Conservation (phyloP, 2,329 filamentous ascomycete species). For the Rosellinia necatrix region DNA sequence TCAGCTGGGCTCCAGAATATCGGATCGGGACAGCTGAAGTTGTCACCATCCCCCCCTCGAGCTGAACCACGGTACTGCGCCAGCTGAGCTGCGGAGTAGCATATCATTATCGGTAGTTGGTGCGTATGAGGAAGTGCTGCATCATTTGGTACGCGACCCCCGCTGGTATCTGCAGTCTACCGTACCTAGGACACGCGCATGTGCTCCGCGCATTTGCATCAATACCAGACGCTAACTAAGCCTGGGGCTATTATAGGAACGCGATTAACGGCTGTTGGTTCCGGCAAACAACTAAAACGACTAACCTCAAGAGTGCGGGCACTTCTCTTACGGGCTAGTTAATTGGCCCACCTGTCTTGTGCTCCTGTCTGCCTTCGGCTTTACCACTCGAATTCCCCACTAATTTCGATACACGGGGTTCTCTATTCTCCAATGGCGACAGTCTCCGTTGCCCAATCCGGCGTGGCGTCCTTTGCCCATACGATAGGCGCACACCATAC, state of each 20-base stretch:
- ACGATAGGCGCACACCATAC: constrained; percentile 34
- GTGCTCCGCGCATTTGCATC: background rate
- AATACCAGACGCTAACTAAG: too few species aligned
- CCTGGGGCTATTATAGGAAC: too few species aligned
- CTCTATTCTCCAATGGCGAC: constrained; percentile 1
- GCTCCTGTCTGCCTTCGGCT: too few species aligned
- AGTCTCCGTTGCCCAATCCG: constrained; percentile 32
- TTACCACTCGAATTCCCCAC: constrained; percentile 7
- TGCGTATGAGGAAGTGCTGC: background rate
- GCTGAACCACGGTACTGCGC: constrained; percentile 9
- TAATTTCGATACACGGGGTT: constrained; percentile 4
- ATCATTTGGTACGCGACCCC: too few species aligned
- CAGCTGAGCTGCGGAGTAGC: constrained; percentile 17
- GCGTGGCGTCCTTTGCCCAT: constrained; percentile 29
- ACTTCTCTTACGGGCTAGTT: too few species aligned
- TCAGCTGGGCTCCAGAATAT: constrained; percentile 25
- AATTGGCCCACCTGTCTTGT: too few species aligned
- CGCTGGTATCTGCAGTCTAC: constrained; percentile 1
- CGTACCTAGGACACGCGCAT: background rate
- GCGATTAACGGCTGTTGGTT: too few species aligned
- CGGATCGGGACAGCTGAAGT: constrained; percentile 4
- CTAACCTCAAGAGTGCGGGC: too few species aligned
- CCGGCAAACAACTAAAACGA: too few species aligned
- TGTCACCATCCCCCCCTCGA: background rate
- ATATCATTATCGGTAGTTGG: constrained; percentile 6